Conservation (phyloP, 2,329 filamentous ascomycete species). For the Decorospora gaudefroyi region DNA sequence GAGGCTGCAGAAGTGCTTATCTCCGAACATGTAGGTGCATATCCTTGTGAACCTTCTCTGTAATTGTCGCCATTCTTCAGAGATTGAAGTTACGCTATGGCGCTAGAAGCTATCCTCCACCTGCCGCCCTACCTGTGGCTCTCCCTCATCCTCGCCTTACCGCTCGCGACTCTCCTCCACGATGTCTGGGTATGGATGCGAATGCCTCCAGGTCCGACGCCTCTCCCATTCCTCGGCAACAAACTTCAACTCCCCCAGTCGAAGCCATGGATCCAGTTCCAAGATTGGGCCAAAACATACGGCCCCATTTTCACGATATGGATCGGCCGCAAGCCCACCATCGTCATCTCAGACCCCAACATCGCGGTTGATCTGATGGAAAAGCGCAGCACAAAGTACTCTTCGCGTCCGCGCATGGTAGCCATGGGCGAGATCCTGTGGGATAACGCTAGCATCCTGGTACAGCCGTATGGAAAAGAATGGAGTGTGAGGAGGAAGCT, state of each 20-base stretch:
- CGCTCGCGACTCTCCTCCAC: slow-evolving; percentile 30
- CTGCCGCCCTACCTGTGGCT: slow-evolving; percentile 32
- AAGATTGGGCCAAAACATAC: slow-evolving; percentile 52
- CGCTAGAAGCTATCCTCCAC: slow-evolving; percentile 28
- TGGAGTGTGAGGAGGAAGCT: slow-evolving; percentile 52
- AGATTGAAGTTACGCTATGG: slow-evolving; percentile 27
- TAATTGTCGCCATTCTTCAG: neutral
- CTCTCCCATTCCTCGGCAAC: slow-evolving; percentile 53
- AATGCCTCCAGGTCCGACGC: slow-evolving; percentile 55
- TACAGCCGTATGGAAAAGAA: slow-evolving; percentile 55
- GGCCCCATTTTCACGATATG: slow-evolving; percentile 56
- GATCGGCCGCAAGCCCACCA: slow-evolving; percentile 53
- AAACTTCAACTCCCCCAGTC: slow-evolving; percentile 40
- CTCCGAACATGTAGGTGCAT: slow-evolving; percentile 10
- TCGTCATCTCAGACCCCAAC: slow-evolving; percentile 53
- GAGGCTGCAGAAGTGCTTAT: neutral
- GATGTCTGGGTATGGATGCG: slow-evolving; percentile 40
- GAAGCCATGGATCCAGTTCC: slow-evolving; percentile 47
- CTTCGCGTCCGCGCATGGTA: slow-evolving; percentile 52
- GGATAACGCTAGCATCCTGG: slow-evolving; percentile 52
- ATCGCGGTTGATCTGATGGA: slow-evolving; percentile 54
- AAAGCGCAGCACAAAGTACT: slow-evolving; percentile 53
- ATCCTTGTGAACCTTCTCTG: neutral
- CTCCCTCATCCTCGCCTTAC: slow-evolving; percentile 33
- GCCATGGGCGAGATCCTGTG: slow-evolving; percentile 54